These are phyloP conservation scores for Tetratostichococcus sp. DNA, from an alignment of 139 green algal species.

Conservation along the genomic window DNA sequence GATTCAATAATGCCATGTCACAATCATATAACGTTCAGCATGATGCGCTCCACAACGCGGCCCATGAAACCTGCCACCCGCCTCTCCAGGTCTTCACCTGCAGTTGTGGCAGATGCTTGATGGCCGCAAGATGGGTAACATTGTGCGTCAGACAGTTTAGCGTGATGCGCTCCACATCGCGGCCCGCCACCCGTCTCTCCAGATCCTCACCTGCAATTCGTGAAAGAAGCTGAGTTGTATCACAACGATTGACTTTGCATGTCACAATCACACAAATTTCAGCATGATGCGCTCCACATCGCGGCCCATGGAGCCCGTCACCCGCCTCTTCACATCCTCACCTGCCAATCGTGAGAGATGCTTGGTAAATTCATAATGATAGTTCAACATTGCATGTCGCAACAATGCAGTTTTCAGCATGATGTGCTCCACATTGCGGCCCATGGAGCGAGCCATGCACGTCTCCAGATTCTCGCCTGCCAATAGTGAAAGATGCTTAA, in stretches of 20 bases:
- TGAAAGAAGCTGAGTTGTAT: too few relatives aligned
- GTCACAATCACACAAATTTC: too few relatives aligned
- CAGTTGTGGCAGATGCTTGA: not conserved
- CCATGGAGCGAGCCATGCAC: not conserved
- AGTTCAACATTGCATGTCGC: too few relatives aligned
- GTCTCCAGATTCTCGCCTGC: not conserved
- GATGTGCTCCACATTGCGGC: not conserved
- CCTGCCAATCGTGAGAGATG: not conserved
- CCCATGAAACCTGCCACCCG: not conserved
- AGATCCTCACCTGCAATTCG: not conserved
- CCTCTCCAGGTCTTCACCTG: not conserved
- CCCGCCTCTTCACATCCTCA: not conserved
- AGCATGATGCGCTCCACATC: not conserved
- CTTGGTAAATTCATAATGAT: too few relatives aligned
- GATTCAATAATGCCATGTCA: too few relatives aligned
- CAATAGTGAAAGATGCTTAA: not conserved
- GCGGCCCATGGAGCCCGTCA: not conserved
- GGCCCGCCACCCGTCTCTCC: not conserved
- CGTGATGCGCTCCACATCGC: not conserved
- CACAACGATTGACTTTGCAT: too few relatives aligned
- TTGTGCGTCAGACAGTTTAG: too few relatives aligned
- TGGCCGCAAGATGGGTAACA: too few relatives aligned
- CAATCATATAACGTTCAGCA: too few relatives aligned
- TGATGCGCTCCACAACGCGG: not conserved
- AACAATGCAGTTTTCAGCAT: too few relatives aligned